Base-by-base conservation (phyloP, 1,284 basidiomycete genomes). In the Leccinum pallidistipes region DNA sequence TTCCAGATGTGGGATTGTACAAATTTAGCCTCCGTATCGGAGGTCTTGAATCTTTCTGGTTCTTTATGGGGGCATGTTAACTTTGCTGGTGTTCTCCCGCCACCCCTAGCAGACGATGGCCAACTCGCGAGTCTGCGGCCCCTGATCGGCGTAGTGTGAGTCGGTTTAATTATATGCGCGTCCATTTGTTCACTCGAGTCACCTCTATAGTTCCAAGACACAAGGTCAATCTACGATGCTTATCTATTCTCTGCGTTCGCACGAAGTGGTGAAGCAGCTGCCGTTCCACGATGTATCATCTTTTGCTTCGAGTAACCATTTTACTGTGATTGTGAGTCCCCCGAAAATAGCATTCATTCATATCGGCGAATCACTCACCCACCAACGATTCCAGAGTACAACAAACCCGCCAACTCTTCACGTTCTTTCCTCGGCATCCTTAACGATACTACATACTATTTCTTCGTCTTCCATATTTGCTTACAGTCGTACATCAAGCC, bases 1-100 rank as follows among this genome's bases (percentile, higher is more conserved):
- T 68, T 91, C 43, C 87, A 90, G 67, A 79, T 90, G 31, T 91
- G 88, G 88, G 87, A 91, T 68, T 86, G 84, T 64, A 80, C 82
- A 5, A 78, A 83, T 65, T 73, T 90, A 12, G 81, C 79, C 14
- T 78, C 81, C 1, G 80, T 90, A 2, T 70, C 76, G 0, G 71
- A 63, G 34, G 79, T 36, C 77, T 65, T 72, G 58, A 76, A 76
- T 47, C 61, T 71, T 54, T 65, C 65, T 12, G 65, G 65, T 56
- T 56, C 64, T 54, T 64, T 66, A n/a, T 76, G 73, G 74, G 77
- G 78, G 7, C 69, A 72, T 34, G 74, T 83, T 43, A 76, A 79
- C 18, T 79, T 77, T 65, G 83, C 80, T 45, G 78, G 74, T 36
- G 73, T 85, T 10, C 71, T 88, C 16, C 79, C 82, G 3, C 64